These are phyloP conservation scores for Lithospermum erythrorhizon DNA, from an alignment of 257 asterid species.

Conservation along the genomic window DNA sequence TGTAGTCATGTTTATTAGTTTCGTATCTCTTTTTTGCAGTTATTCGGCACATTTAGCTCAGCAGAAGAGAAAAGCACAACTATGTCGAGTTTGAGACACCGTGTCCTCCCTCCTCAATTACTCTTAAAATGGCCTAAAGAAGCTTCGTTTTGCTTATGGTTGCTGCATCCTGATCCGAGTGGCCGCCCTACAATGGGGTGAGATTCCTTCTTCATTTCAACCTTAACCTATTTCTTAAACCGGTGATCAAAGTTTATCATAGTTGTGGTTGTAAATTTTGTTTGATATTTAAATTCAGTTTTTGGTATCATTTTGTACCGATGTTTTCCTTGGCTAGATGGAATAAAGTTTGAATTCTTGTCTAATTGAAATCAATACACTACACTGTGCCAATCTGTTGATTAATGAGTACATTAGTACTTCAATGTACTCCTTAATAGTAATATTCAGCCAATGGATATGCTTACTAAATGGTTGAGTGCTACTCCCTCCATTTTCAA, in stretches of 20 bases:
- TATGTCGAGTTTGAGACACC: constrained; percentile 79
- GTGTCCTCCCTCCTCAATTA: constrained; percentile 89
- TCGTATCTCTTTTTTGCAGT: constrained; percentile 32
- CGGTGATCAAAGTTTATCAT: not conserved
- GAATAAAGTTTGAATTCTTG: not conserved
- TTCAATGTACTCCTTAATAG: not conserved
- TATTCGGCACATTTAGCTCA: constrained; percentile 62
- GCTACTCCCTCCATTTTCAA: no score
- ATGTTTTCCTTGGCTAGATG: not conserved
- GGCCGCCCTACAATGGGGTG: constrained; percentile 81
- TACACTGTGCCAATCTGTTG: not conserved
- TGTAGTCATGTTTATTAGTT: constrained; percentile 3
- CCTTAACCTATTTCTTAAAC: not conserved
- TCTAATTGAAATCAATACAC: not conserved
- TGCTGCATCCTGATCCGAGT: constrained; percentile 83
- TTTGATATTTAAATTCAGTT: no score
- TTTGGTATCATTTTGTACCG: not conserved
- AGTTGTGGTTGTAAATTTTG: not conserved
- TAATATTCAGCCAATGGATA: not conserved
- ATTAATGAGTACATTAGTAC: not conserved
- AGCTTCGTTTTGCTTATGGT: constrained; percentile 95
- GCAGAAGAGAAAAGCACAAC: constrained; percentile 63
- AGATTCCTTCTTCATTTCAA: constrained; percentile 6
- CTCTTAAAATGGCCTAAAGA: constrained; percentile 95
- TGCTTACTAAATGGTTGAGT: no score